phyloP scores from a whole-genome alignment of 2,329 filamentous ascomycete genomes.

The Trichoderma koningiopsis region DNA sequence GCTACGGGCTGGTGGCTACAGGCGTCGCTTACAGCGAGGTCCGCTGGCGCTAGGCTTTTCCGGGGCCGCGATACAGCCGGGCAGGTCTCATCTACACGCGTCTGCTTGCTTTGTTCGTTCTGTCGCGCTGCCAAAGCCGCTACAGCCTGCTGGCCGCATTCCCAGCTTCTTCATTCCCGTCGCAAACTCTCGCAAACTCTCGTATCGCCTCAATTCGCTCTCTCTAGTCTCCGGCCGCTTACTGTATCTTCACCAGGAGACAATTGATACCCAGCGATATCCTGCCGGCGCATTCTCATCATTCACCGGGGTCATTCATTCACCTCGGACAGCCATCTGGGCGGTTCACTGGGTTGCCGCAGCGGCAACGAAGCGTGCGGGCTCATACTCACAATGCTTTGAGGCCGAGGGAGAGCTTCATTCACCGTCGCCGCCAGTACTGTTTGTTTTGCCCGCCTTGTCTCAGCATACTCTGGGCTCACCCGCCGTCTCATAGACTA shows the following conservation, averaged over 20 bases:
- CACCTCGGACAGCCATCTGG: not conserved
- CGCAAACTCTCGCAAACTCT: not conserved
- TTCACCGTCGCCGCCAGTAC: not conserved
- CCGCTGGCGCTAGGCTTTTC: constrained; percentile 23
- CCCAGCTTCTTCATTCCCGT: constrained; percentile 3
- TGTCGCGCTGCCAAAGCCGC: constrained; percentile 20
- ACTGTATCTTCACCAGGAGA: not conserved
- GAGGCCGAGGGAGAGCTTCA: not conserved
- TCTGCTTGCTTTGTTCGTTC: constrained; percentile 18
- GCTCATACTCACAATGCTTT: constrained; percentile 22
- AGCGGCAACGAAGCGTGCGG: constrained; percentile 16
- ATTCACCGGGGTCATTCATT: not conserved
- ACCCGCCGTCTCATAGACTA: constrained; percentile 28
- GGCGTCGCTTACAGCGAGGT: constrained; percentile 4
- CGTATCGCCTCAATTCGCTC: not conserved
- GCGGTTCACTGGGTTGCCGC: constrained; percentile 5
- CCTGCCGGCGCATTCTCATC: not conserved
- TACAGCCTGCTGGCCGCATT: constrained; percentile 7
- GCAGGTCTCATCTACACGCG: constrained; percentile 25
- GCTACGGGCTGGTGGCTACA: not conserved
- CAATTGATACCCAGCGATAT: not conserved
- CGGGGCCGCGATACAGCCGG: constrained; percentile 19
- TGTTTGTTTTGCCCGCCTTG: not conserved
- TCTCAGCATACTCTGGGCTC: constrained; percentile 1
- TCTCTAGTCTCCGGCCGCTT: not conserved